A percentile compares a stretch with the other conserved stretches of the same genome.
These are phyloP conservation scores for Ceratocystis cubensis DNA, from an alignment of 2,329 filamentous ascomycete genomes.

Conservation along the genomic window DNA sequence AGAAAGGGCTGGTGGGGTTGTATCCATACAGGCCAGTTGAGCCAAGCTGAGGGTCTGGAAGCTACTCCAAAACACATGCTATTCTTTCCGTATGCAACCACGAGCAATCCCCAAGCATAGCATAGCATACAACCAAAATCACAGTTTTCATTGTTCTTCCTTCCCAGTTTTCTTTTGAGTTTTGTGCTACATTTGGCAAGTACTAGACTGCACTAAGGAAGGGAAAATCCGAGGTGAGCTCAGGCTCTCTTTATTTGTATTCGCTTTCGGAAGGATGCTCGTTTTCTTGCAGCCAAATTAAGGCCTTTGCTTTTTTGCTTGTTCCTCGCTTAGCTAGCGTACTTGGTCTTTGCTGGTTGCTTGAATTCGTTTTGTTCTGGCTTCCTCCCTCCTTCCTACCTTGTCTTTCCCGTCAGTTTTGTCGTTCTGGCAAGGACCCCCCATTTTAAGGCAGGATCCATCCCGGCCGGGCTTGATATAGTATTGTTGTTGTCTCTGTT, in stretches of 20 bases:
- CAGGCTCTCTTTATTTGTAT: background rate
- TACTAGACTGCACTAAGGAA: background rate
- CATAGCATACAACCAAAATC: background rate
- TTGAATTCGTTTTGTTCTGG: too few species aligned
- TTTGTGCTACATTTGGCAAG: background rate
- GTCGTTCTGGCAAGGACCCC: background rate
- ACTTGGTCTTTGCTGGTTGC: too few species aligned
- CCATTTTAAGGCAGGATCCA: slow-evolving; percentile 1
- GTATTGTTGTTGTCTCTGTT: background rate
- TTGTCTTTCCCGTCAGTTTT: background rate
- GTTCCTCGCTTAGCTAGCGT: background rate
- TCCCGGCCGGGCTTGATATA: background rate
- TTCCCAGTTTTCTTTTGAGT: background rate
- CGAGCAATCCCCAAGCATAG: background rate
- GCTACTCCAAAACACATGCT: background rate
- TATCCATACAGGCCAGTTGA: background rate
- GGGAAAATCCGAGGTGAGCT: background rate
- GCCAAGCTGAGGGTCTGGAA: background rate
- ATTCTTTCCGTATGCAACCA: background rate
- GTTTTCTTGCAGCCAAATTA: background rate
- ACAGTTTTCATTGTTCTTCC: background rate
- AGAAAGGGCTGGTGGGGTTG: background rate
- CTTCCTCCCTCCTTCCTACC: too few species aligned
- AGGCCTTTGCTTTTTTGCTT: background rate
- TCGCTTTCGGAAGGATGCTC: background rate